Conservation (phyloP, 805 yeast genomes). For the Yamadazyma laniorum region DNA sequence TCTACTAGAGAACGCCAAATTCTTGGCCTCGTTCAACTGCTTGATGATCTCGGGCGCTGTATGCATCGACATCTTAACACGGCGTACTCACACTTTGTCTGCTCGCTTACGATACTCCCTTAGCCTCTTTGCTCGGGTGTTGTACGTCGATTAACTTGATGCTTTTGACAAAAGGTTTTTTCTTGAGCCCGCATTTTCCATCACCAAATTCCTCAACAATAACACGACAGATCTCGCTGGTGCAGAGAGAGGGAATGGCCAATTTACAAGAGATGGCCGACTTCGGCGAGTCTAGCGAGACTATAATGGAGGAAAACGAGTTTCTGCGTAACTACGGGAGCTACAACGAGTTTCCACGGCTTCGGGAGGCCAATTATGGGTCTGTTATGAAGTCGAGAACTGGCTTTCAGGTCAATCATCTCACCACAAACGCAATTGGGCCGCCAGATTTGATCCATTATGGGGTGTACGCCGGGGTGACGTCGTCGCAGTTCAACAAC, state of each 20-base stretch:
- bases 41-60: slow-evolving; percentile 21
- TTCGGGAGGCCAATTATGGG: slow-evolving; percentile 14
- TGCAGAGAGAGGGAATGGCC: slow-evolving; percentile 2
- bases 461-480: slow-evolving; percentile 34
- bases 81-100: too few species aligned
- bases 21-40: slow-evolving; percentile 39
- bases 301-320: not conserved
- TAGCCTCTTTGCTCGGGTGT: too few species aligned
- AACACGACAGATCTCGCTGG: too few species aligned
- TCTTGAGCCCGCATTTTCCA: too few species aligned
- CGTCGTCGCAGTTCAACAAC: slow-evolving; percentile 24
- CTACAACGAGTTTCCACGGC: slow-evolving; percentile 11
- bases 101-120: too few species aligned
- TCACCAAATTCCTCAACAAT: too few species aligned
- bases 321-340: slow-evolving; percentile 1
- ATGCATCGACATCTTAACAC: slow-evolving; percentile 9
- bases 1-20: slow-evolving; percentile 29
- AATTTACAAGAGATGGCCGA: not conserved
- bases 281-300: slow-evolving; percentile 2
- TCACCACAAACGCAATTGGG: slow-evolving; percentile 18
- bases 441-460: slow-evolving; percentile 41
- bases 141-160: too few species aligned
- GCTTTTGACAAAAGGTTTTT: not conserved
- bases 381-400: slow-evolving; percentile 8
- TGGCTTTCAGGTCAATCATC: slow-evolving; percentile 6